A percentile compares a stretch with the other conserved stretches of the same genome.
Evolutionary conservation across 306 rosid genomes (phyloP).

Genomic region (Trichosanthes cucumerina): DNA sequence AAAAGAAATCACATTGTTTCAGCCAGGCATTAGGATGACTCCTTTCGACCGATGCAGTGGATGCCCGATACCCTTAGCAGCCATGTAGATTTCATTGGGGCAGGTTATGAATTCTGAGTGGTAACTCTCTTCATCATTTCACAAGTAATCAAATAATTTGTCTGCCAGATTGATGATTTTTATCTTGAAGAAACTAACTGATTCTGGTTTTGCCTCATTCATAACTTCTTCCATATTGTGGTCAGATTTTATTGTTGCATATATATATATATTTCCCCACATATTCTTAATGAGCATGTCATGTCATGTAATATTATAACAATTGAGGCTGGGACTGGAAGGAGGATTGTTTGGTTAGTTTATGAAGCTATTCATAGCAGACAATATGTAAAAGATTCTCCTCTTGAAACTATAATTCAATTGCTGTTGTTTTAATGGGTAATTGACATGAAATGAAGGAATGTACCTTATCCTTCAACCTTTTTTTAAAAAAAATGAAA

Average conservation of each 20-base stretch:
- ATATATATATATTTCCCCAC: background rate
- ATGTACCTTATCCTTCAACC: background rate
- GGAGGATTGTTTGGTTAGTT: background rate
- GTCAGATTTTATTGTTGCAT: background rate
- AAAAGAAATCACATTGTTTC: background rate
- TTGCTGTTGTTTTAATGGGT: background rate
- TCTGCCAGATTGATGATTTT: slow-evolving; percentile 2
- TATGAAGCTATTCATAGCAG: background rate
- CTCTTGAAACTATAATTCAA: background rate
- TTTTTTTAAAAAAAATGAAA: too few relatives aligned
- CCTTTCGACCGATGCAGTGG: background rate
- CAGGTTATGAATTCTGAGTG: background rate
- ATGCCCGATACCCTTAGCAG: background rate
- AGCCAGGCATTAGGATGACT: background rate
- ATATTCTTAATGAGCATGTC: background rate
- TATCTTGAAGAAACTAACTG: slow-evolving; percentile 1
- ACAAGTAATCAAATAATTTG: background rate
- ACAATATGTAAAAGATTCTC: background rate
- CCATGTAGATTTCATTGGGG: background rate
- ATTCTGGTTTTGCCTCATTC: slow-evolving; percentile 5
- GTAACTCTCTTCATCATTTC: background rate
- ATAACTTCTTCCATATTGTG: background rate
- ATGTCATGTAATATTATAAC: background rate
- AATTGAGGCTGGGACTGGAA: background rate
- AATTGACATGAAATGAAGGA: background rate